Conservation (phyloP, 192 early-diverging fungal genomes). For the Coemansia sp. region DNA sequence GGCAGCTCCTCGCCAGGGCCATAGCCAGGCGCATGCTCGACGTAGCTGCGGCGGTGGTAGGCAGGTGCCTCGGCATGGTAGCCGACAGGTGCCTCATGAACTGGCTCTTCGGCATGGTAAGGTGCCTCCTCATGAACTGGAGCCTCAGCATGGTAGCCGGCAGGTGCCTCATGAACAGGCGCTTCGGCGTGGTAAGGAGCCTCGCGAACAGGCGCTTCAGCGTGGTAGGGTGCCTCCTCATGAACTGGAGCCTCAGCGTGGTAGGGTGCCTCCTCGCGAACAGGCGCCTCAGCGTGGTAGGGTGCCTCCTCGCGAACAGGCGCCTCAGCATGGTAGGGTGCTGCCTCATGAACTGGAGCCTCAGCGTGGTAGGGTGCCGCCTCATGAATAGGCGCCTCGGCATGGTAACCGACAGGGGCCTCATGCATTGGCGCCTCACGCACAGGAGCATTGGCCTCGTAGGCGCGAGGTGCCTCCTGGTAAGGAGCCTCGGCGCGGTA, state of each 20-base stretch:
- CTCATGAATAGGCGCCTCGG: neutral
- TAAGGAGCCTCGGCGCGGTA: slow-evolving; percentile 2
- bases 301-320: neutral
- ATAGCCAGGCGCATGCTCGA: slow-evolving; percentile 14
- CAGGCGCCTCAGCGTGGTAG: neutral
- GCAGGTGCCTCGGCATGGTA: neutral
- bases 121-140: slow-evolving; percentile 8
- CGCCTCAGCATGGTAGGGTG: slow-evolving; percentile 1
- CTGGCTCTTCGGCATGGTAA: too few species aligned
- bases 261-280: slow-evolving; percentile 2
- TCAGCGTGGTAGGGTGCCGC: slow-evolving; percentile 3
- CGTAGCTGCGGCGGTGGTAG: slow-evolving; percentile 24
- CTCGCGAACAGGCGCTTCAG: slow-evolving; percentile 9
- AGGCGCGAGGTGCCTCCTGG: slow-evolving; percentile 4
- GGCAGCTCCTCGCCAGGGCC: slow-evolving; percentile 7
- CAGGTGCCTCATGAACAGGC: slow-evolving; percentile 5
- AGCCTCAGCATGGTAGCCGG: neutral
- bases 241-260: slow-evolving; percentile 2
- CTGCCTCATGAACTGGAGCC: neutral
- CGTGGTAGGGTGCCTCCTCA: slow-evolving; percentile 8
- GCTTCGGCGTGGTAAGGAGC: slow-evolving; percentile 5
- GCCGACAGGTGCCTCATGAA: neutral
- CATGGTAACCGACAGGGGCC: neutral
- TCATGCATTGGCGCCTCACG: slow-evolving; percentile 13
- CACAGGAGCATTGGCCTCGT: neutral